Conservation (phyloP, 306 rosid genomes). For the Cicer judaicum region DNA sequence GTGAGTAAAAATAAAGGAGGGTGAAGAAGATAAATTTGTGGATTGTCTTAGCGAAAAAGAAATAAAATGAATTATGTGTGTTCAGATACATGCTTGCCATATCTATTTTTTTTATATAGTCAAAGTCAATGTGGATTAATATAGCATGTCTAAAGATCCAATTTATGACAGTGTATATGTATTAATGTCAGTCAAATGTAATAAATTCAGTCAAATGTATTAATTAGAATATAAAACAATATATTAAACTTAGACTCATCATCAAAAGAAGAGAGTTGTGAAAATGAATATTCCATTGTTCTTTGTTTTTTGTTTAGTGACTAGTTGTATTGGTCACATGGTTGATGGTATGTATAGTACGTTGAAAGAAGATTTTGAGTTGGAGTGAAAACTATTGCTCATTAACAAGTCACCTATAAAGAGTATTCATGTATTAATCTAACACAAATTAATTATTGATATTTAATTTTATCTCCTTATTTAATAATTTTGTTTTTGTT, state of each 20-base stretch:
- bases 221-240: background rate
- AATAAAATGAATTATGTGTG: no score
- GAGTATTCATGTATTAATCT: slow-evolving; percentile 30
- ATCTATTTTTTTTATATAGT: no score
- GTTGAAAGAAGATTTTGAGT: slow-evolving; percentile 17
- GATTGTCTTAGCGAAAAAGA: no score
- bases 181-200: no score
- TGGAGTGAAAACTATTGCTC: slow-evolving; percentile 24
- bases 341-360: background rate
- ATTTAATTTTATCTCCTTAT: background rate
- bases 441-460: background rate
- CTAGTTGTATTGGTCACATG: no score
- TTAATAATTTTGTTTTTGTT: background rate
- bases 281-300: slow-evolving; percentile 3
- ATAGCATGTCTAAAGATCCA: no score
- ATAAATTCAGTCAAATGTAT: no score
- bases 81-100: no score
- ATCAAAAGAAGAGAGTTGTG: background rate
- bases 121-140: no score
- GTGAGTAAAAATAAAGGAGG: no score
- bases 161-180: no score
- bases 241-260: background rate
- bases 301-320: background rate
- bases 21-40: no score
- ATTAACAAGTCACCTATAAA: slow-evolving; percentile 23